A percentile compares a stretch with the other conserved stretches of the same genome.
These are phyloP conservation scores for Chrysoporthe cubensis DNA, from an alignment of 2,329 filamentous ascomycete species.

Conservation along the genomic window DNA sequence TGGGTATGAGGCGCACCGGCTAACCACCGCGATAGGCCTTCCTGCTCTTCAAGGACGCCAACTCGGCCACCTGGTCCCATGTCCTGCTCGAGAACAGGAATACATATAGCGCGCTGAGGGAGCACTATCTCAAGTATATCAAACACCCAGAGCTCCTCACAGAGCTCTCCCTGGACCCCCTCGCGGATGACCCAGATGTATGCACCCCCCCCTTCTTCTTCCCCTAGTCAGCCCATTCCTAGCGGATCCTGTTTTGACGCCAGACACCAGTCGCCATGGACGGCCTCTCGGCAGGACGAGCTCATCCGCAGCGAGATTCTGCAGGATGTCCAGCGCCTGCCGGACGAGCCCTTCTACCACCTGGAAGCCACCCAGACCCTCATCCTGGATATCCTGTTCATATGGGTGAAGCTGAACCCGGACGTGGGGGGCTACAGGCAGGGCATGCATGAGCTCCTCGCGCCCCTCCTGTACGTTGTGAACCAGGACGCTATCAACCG, in stretches of 20 bases:
- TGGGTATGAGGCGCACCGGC: neutral
- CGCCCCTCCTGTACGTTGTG: conserved; percentile 84
- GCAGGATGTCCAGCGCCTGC: conserved; percentile 92
- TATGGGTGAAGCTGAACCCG: conserved; percentile 92
- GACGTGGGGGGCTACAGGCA: conserved; percentile 89
- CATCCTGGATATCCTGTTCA: conserved; percentile 86
- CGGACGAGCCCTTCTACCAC: conserved; percentile 89
- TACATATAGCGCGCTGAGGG: conserved; percentile 72
- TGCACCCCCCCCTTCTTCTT: conserved; percentile 15
- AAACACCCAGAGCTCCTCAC: conserved; percentile 80
- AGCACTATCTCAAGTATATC: conserved; percentile 80
- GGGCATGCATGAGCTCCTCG: conserved; percentile 96
- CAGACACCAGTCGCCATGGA: conserved; percentile 80
- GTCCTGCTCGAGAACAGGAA: conserved; percentile 70
- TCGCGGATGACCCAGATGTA: conserved; percentile 76
- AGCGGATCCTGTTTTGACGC: conserved; percentile 17
- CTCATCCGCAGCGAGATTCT: conserved; percentile 83
- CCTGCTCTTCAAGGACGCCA: conserved; percentile 72
- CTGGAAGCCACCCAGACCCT: conserved; percentile 76
- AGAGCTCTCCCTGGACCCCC: conserved; percentile 74
- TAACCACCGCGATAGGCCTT: conserved; percentile 63
- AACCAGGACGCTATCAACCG: conserved; percentile 77
- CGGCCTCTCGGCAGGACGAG: conserved; percentile 83
- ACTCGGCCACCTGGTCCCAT: conserved; percentile 69
- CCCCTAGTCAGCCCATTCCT: neutral